These are phyloP conservation scores for Metarhizium brunneum DNA, from an alignment of 2,329 filamentous ascomycete genomes.

Conservation along the genomic window DNA sequence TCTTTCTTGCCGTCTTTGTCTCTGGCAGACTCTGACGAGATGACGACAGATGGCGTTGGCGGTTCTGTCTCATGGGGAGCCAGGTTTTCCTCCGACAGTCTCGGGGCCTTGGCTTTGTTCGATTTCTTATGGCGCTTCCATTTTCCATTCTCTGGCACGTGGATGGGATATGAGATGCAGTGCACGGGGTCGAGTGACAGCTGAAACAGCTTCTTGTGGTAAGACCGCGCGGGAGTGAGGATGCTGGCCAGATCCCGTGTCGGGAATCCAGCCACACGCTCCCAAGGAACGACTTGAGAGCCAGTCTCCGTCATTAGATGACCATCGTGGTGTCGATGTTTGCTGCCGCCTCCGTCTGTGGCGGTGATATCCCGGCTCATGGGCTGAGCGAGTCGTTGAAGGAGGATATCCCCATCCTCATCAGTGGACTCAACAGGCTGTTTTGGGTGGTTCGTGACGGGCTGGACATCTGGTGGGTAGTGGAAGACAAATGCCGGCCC, in stretches of 20 bases:
- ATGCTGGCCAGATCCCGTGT: conserved; percentile 74
- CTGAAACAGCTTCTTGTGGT: conserved; percentile 76
- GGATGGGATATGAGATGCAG: conserved; percentile 76
- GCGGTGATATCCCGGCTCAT: conserved; percentile 22
- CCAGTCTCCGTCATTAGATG: conserved; percentile 47
- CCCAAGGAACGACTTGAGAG: conserved; percentile 55
- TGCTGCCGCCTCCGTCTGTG: conserved; percentile 27
- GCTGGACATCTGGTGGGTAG: conserved; percentile 58
- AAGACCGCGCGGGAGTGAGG: conserved; percentile 63
- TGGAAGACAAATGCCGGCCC: conserved; percentile 81
- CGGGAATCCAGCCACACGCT: conserved; percentile 63
- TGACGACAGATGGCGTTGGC: conserved; percentile 10
- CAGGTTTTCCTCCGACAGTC: conserved; percentile 22
- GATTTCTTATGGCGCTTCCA: conserved; percentile 62
- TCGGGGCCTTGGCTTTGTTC: conserved; percentile 26
- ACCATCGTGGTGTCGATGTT: conserved; percentile 42
- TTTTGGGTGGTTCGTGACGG: conserved; percentile 23
- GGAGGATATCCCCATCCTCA: conserved; percentile 39
- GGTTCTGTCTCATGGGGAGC: conserved; percentile 19
- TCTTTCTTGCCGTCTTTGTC: conserved; percentile 33
- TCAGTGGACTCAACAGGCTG: conserved; percentile 16
- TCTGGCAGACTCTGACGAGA: conserved; percentile 14
- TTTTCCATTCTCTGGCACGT: conserved; percentile 66
- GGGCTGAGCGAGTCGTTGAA: conserved; percentile 35
- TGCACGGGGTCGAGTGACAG: conserved; percentile 70